Percentiles rank a stretch among this genome's conserved stretches.
Evolutionary conservation across 345 rosid genomes (phyloP).

Genomic region (Salix purpurea): DNA sequence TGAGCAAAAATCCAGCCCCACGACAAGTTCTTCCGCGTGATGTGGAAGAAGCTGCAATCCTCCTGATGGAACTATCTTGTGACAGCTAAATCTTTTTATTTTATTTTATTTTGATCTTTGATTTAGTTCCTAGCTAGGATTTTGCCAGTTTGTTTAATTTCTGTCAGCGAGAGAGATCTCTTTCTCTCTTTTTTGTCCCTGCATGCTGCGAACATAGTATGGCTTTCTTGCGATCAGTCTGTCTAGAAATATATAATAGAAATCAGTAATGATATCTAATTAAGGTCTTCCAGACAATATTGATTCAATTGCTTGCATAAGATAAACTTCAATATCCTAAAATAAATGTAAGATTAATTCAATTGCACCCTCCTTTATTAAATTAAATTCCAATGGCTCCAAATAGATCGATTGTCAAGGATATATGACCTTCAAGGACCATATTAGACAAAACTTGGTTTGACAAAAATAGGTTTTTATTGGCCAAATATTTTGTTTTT

Average conservation of each 20-base stretch:
- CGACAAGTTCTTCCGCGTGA: constrained; percentile 43
- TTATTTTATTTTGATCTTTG: background rate
- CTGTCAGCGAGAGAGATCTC: background rate
- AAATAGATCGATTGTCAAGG: too few relatives aligned
- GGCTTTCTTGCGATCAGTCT: background rate
- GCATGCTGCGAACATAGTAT: background rate
- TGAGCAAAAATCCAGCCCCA: constrained; percentile 35
- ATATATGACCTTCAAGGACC: too few relatives aligned
- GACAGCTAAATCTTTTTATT: constrained; percentile 18
- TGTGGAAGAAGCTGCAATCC: constrained; percentile 56
- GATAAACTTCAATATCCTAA: too few relatives aligned
- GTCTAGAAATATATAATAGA: background rate
- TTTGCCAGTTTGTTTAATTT: background rate
- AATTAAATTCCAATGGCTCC: too few relatives aligned
- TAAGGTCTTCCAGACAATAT: background rate
- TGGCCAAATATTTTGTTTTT: too few relatives aligned
- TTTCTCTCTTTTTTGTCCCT: background rate
- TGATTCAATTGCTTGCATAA: background rate
- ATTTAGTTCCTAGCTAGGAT: background rate
- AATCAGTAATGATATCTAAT: background rate
- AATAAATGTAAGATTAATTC: too few relatives aligned
- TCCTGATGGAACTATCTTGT: constrained; percentile 54
- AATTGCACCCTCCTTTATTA: too few relatives aligned
- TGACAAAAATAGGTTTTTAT: too few relatives aligned
- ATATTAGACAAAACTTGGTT: too few relatives aligned